Evolutionary conservation across 2,329 filamentous ascomycete species (phyloP), one percentile per base, ranked within the genome.

Genomic region (Dactylella cylindrospora): DNA sequence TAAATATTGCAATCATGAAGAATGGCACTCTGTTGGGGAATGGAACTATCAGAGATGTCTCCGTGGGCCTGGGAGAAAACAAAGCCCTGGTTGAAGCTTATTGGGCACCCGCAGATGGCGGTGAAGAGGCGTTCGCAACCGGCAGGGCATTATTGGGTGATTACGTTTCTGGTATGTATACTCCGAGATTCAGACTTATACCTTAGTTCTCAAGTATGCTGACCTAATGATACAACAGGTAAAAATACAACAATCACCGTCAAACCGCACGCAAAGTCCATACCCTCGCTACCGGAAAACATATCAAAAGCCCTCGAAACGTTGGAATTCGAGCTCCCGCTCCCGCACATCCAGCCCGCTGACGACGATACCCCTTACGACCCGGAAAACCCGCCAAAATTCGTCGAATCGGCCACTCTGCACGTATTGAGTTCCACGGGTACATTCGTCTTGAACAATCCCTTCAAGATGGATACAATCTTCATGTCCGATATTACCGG

Each of bases 341-440:
- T 88, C 0, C 90, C 91, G 0, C 79, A 77, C 13, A 74, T 95
- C 33, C 76, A 76, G 1, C 73, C 74, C 8, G 73, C 77, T 31
- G 73, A 76, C 19, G 74, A 74, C 22, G 44, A 38, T 20, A 32
- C 32, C 6, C 55, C 55, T 2, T 31, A 28, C 6, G 33, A 43
- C 12, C 28, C 54, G 5, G 5, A 17, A 4, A 17, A 32, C 25
- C 32, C 60, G 15, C 32, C 59, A 8, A 82, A 83, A 66, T 96
- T 97, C 72, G 89, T 98, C 68, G 81, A 85, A 70, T 84, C 88
- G 68, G 88, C 90, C 8, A 91, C 84, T 5, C 84, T 98, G 73
- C 90, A 97, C 74, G 74, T 97, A 46, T 79, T 93, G 65, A 86
- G 88, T 12, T 95, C 89, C 0, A 90, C 89, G 0, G 91, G 91